Conservation (phyloP, 805 yeast genomes). For the Lipomyces yamadae region DNA sequence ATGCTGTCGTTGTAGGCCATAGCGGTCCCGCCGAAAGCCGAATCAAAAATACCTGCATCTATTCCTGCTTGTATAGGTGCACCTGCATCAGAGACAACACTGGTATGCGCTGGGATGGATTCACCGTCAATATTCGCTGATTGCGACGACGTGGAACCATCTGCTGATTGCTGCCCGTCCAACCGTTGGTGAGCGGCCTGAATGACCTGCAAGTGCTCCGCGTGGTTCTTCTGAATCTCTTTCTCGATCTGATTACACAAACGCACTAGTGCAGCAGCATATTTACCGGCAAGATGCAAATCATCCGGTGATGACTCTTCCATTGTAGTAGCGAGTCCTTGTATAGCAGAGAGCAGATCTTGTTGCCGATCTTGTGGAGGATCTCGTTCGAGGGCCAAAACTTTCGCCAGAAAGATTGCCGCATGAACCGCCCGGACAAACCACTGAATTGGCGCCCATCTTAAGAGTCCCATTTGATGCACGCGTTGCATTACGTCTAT, state of each 20-base stretch:
- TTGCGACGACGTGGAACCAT: not conserved
- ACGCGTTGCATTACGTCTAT: constrained; percentile 72
- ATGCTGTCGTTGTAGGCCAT: constrained; percentile 23
- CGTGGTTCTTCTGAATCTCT: constrained; percentile 18
- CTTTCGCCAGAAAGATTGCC: constrained; percentile 87
- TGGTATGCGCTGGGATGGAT: not conserved
- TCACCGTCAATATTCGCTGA: not conserved
- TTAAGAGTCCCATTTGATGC: constrained; percentile 61
- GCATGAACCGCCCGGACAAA: constrained; percentile 83
- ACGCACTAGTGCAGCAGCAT: constrained; percentile 31
- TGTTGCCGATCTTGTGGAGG: constrained; percentile 44
- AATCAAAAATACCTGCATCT: constrained; percentile 14
- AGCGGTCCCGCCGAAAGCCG: constrained; percentile 15
- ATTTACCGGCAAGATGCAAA: constrained; percentile 66
- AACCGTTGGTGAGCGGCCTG: constrained; percentile 6
- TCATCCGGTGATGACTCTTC: constrained; percentile 90
- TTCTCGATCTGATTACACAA: constrained; percentile 29
- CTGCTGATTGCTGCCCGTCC: not conserved
- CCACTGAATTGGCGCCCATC: constrained; percentile 93
- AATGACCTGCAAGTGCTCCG: constrained; percentile 12
- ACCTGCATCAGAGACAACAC: not conserved
- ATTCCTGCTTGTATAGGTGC: not conserved
- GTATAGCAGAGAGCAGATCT: constrained; percentile 69
- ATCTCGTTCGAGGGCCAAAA: constrained; percentile 51
- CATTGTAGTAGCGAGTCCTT: constrained; percentile 71